Evolutionary conservation across 2,329 filamentous ascomycete genomes (phyloP).

Genomic region (Ophiostoma montium): DNA sequence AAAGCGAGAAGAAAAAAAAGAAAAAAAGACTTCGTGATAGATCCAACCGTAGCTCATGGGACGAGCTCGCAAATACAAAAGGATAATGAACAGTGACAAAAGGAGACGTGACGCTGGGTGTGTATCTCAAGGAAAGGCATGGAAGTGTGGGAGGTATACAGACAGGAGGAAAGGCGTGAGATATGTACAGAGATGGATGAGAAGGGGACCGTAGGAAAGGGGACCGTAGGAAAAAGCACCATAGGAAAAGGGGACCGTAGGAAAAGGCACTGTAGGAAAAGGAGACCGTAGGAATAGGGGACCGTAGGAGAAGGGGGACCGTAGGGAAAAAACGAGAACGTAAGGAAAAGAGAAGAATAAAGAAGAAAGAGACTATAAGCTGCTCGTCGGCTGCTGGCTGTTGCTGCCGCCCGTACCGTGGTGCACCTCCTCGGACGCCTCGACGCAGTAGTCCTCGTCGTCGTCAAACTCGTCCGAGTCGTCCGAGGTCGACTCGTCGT

Average conservation of each 20-base stretch:
- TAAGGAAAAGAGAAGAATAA: neutral
- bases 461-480: conserved; percentile 11
- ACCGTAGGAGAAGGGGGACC: neutral
- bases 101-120: neutral
- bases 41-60: neutral
- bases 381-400: conserved; percentile 4
- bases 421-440: conserved; percentile 13
- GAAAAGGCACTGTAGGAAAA: neutral
- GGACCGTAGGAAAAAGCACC: neutral
- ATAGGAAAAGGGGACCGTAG: neutral
- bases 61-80: neutral
- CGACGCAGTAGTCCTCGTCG: conserved; percentile 2
- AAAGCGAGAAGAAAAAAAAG: neutral
- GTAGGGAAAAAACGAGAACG: neutral
- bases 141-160: neutral
- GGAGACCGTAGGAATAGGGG: neutral
- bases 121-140: neutral
- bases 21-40: neutral
- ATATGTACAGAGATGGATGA: neutral
- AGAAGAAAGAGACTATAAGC: conserved; percentile 1
- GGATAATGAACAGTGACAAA: neutral
- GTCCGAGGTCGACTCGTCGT: neutral
- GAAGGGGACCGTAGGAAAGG: neutral
- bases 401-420: conserved; percentile 12
- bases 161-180: neutral